Conservation (phyloP, 2,329 filamentous ascomycete genomes). For the Hortaea werneckii region DNA sequence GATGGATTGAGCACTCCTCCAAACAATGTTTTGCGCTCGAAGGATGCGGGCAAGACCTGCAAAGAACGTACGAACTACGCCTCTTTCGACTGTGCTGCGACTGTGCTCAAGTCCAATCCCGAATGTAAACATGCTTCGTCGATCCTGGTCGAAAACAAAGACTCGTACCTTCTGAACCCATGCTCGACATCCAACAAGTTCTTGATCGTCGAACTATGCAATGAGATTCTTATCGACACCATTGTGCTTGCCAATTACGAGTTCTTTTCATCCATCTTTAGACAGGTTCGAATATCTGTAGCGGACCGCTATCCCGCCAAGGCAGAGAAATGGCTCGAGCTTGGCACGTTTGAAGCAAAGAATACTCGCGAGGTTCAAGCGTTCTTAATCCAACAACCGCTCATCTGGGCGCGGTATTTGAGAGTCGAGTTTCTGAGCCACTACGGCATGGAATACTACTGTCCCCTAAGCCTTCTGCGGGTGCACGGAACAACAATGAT, state of each 20-base stretch:
- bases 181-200: conserved; percentile 84
- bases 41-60: conserved; percentile 92
- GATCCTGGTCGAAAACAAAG: conserved; percentile 91
- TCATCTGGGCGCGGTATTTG: conserved; percentile 91
- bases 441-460: conserved; percentile 95
- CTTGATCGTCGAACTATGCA: conserved; percentile 86
- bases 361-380: conserved; percentile 92
- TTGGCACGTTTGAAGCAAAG: conserved; percentile 81
- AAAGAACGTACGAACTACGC: conserved; percentile 97
- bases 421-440: conserved; percentile 86
- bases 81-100: conserved; percentile 93
- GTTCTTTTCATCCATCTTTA: conserved; percentile 96
- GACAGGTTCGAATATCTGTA: conserved; percentile 81
- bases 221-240: conserved; percentile 79
- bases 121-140: conserved; percentile 81
- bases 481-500: conserved; percentile 92
- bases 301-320: conserved; percentile 94
- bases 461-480: conserved; percentile 77
- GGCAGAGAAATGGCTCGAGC: conserved; percentile 76
- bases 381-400: conserved; percentile 84
- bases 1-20: conserved; percentile 3
- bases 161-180: conserved; percentile 94
- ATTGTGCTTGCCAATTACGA: conserved; percentile 97
- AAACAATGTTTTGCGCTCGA: conserved; percentile 51
- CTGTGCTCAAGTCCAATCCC: conserved; percentile 77